Evolutionary conservation across 352 stramenopile species (phyloP), one percentile per base, ranked within the genome.

Genomic region (Pythium scleroteichum): DNA sequence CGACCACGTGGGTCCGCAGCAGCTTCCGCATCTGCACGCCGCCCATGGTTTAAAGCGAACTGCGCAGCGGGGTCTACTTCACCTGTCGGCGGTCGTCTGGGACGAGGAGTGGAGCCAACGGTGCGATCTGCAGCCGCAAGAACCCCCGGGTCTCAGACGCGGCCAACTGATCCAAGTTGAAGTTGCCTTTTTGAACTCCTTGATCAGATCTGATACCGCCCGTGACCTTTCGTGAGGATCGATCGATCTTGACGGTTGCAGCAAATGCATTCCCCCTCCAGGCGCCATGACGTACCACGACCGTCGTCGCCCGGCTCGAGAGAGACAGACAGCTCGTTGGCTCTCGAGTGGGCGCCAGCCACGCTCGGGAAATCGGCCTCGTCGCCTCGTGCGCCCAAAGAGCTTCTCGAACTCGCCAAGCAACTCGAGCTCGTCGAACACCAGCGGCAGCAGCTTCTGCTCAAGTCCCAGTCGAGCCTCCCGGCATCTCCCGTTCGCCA

Each of bases 1-100:
- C 83, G 44, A 93, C 76, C 45, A 90, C 75, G 13, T 72, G 72
- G 14, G 76, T 68, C 4, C 69, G 69, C 59, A 88, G 68, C 56
- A 92, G 40, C 59, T 85, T 87, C 24, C 76, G 78, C 32, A 92
- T 61, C 47, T 78, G 65, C 26, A 89, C 49, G n/a, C 53, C 56
- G 22, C 58, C 58, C 58, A 65, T 63, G 32, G 35, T 19, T 60
- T 22, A 17, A 17, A 24, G 17, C 23, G 5, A 39, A 47, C 0
- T 19, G 29, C 24, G 29, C 19, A 42, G 8, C 10, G 29, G 29
- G 29, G 29, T 10, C 5, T 35, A 35, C 10, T 10, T 10, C 5
- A 27, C 13, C 20, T n/a, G n/a, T 3, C 33, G 23, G 13, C 5
- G 17, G 5, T 4, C 22, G 4, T 38, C 17, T 59, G 52, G 52